These are phyloP conservation scores for Monilinia vaccinii-corymbosi DNA, from an alignment of 2,329 filamentous ascomycete genomes.

Conservation along the genomic window DNA sequence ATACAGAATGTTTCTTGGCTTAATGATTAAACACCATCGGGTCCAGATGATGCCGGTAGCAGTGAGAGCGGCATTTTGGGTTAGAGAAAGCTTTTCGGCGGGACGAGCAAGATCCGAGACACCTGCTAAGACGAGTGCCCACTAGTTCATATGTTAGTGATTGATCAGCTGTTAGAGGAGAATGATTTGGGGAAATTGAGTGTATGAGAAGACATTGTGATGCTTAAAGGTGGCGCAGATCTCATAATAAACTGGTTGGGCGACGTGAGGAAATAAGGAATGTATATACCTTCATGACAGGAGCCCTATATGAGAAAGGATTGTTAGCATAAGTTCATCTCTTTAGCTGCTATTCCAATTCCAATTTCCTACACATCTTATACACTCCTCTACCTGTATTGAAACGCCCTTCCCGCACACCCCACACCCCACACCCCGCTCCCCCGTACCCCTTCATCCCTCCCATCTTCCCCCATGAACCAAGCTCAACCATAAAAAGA, in stretches of 20 bases:
- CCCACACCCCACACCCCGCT: neutral
- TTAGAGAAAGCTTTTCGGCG: constrained; percentile 84
- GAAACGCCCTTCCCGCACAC: neutral
- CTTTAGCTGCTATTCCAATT: neutral
- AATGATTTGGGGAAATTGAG: neutral
- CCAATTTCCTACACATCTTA: neutral
- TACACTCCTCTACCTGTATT: neutral
- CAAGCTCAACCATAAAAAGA: neutral
- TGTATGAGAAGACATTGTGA: neutral
- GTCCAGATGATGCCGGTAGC: constrained; percentile 96
- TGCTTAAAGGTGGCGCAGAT: neutral
- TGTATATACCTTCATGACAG: constrained; percentile 71
- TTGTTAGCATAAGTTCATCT: neutral
- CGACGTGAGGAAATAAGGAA: neutral
- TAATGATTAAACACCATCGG: constrained; percentile 96
- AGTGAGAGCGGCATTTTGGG: constrained; percentile 84
- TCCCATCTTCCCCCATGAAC: neutral
- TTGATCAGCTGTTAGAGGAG: neutral
- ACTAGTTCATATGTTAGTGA: constrained; percentile 35
- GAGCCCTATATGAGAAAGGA: constrained; percentile 52
- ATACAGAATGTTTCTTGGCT: constrained; percentile 81
- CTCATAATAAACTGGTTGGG: neutral
- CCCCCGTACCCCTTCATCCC: too few relatives aligned
- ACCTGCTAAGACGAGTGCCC: constrained; percentile 86
- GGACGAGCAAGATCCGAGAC: constrained; percentile 87